Evolutionary conservation across 2,329 filamentous ascomycete genomes (phyloP).

Genomic region (Fusarium austroafricanum): DNA sequence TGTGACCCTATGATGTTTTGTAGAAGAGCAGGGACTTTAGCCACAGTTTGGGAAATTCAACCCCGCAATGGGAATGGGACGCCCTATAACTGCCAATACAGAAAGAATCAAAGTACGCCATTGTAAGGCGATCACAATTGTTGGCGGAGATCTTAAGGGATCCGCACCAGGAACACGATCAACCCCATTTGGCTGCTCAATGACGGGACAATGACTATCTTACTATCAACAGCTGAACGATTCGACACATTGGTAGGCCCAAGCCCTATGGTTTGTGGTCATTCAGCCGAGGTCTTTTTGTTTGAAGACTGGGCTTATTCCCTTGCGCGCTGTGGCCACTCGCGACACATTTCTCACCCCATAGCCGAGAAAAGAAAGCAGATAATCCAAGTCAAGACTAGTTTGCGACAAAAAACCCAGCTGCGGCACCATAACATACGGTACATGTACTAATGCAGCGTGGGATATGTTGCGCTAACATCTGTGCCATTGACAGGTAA

Average conservation of each 20-base stretch:
- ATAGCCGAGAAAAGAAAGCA: background rate
- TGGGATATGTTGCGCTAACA: background rate
- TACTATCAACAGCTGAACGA: background rate
- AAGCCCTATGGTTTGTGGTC: background rate
- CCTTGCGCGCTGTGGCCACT: background rate
- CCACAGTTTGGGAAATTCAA: no score
- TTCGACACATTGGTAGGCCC: background rate
- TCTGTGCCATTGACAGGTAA: conserved; percentile 8
- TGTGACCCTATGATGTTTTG: background rate
- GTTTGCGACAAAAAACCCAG: background rate
- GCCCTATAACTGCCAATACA: no score
- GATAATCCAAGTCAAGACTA: background rate
- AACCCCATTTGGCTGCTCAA: conserved; percentile 6
- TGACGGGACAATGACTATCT: conserved; percentile 21
- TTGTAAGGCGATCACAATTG: no score
- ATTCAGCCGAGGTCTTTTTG: background rate
- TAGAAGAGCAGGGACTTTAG: background rate
- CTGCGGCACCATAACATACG: background rate
- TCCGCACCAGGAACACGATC: background rate
- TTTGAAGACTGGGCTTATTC: background rate
- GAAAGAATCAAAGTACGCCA: no score
- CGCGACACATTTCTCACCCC: background rate
- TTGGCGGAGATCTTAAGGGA: background rate
- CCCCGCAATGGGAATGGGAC: no score
- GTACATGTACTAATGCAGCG: background rate